Conservation (phyloP, 2,329 filamentous ascomycete species). For the Neonectria magnoliae region DNA sequence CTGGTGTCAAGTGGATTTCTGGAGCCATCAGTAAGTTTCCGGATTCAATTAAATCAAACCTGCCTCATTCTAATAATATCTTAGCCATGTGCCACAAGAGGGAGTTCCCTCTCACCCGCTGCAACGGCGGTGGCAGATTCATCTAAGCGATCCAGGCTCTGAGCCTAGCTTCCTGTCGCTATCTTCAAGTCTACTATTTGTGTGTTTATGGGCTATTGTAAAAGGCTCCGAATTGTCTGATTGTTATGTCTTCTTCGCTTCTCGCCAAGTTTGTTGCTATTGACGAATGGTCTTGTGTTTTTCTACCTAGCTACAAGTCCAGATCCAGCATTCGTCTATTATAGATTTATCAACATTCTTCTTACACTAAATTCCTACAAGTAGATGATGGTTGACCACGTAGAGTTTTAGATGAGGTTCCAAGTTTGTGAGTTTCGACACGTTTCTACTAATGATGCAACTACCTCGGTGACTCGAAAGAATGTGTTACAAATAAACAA, state of each 20-base stretch:
- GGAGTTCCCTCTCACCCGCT: slow-evolving; percentile 21
- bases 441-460: no score
- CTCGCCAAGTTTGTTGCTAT: not conserved
- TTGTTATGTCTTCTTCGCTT: not conserved
- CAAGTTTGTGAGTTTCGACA: no score
- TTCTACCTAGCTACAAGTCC: not conserved
- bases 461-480: no score
- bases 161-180: not conserved
- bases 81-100: slow-evolving; percentile 23
- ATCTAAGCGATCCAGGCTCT: not conserved
- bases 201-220: not conserved
- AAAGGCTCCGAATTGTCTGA: no score
- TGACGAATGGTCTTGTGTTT: not conserved
- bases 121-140: slow-evolving; percentile 22
- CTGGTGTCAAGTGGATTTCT: slow-evolving; percentile 23
- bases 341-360: not conserved
- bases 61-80: not conserved
- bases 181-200: not conserved
- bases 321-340: not conserved
- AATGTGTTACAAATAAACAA: no score
- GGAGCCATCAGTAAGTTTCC: slow-evolving; percentile 19
- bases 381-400: not conserved
- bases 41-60: not conserved
- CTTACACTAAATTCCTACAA: not conserved
- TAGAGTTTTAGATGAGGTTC: not conserved